Evolutionary conservation across 73 alveolate species (phyloP), one percentile per base, ranked within the genome.

Genomic region (Breviolum minutum): DNA sequence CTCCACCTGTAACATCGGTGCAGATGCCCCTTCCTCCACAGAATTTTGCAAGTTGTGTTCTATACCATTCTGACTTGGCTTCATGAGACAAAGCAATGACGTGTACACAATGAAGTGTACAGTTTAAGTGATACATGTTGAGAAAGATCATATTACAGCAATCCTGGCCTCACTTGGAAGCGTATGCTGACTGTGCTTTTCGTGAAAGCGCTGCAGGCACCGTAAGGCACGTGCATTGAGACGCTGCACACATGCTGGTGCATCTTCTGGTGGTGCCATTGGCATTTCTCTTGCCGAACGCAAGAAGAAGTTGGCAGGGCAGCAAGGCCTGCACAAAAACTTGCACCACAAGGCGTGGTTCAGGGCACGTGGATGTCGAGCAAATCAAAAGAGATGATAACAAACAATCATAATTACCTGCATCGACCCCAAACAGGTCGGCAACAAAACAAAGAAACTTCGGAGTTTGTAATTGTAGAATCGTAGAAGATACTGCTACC

Each of bases 251-350:
- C 92, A 83, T 14, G 92, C 61, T 20, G 71, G 63, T 8, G 71
- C 60, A 19, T 60, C 54, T 20, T 83, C 73, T 61, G 30, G 66
- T 24, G 92, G 92, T 1, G 73, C 92, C 0, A 26, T 61, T 9
- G 92, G 71, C 61, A 48, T 20, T 5, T 73, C 73, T 22, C 24
- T 22, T 22, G 24, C 2, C 77, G 77, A 22, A 22, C 77, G n/a
- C 8, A 83, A 24, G 71, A 83, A 83, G 27, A 61, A n/a, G 92
- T 61, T 83, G 74, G 92, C 92, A 48, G 92, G 74, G 40, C 92
- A 83, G 73, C 92, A 83, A 12, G 92, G 92, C 92, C 66, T 83
- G 83, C 32, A 5, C 54, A 40, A 40, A 40, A 40, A 40, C 54
- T 40, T n/a, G n/a, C n/a, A n/a, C 54, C 54, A 40, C 54, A 40